These are phyloP conservation scores for Cryphonectria radicalis DNA, from an alignment of 2,329 filamentous ascomycete genomes.

Conservation along the genomic window DNA sequence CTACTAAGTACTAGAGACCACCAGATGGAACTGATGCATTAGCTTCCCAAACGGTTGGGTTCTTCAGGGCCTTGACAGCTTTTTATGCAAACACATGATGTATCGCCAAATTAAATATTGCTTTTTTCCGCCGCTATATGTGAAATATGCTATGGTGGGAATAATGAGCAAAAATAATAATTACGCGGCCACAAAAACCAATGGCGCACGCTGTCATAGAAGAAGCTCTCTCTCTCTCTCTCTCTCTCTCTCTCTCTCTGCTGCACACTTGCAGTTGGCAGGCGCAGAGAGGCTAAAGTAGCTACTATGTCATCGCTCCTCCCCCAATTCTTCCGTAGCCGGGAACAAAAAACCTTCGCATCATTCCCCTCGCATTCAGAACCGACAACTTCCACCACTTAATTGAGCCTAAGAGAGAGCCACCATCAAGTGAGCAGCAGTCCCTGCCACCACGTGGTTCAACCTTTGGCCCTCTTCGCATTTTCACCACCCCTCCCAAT, in stretches of 20 bases:
- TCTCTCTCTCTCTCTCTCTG: too few relatives aligned
- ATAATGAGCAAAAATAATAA: not conserved
- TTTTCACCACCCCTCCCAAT: not conserved
- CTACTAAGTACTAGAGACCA: not conserved
- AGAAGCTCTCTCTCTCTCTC: not conserved
- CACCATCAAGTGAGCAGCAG: conserved; percentile 5
- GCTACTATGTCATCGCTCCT: conserved; percentile 16
- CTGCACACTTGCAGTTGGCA: not conserved
- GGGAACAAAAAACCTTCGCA: conserved; percentile 3
- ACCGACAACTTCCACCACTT: not conserved
- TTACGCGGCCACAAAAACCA: not conserved
- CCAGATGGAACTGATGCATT: not conserved
- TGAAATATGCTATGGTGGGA: not conserved
- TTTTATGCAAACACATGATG: not conserved
- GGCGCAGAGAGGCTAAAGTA: not conserved
- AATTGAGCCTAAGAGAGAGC: not conserved
- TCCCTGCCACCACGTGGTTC: conserved; percentile 23
- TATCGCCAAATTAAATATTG: not conserved
- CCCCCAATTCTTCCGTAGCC: not conserved
- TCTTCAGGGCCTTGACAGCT: not conserved
- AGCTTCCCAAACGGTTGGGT: not conserved
- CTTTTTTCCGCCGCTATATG: not conserved
- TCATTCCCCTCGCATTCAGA: conserved; percentile 8
- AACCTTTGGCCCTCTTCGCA: not conserved
- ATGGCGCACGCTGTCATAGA: conserved; percentile 9